Conservation (phyloP, 768 basidiomycete genomes). For the Xerocomus brunneocitrinus region DNA sequence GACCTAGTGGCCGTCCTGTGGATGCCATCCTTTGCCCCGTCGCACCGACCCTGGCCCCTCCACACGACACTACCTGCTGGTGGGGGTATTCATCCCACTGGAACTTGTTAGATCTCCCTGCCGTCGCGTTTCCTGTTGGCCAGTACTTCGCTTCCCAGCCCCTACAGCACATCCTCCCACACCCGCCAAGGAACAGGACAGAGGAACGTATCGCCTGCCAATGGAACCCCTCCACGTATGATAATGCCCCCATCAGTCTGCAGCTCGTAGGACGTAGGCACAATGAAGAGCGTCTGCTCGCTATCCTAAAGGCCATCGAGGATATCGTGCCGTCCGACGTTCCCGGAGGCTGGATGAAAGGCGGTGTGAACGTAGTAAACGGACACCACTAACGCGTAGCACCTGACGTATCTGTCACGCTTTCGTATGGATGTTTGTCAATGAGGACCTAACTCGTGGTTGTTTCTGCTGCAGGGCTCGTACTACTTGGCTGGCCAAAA, state of each 20-base stretch:
- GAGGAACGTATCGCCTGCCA: slow-evolving; percentile 36
- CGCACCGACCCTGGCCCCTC: slow-evolving; percentile 44
- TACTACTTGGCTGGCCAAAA: slow-evolving; percentile 7
- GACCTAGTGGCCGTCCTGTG: slow-evolving; percentile 39
- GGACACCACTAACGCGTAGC: slow-evolving; percentile 4
- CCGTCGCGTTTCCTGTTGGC: slow-evolving; percentile 45
- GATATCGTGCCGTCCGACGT: slow-evolving; percentile 12
- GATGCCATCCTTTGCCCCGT: slow-evolving; percentile 47
- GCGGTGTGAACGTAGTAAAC: slow-evolving; percentile 8
- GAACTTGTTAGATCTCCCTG: slow-evolving; percentile 49
- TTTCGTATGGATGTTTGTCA: slow-evolving; percentile 6
- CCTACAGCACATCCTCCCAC: slow-evolving; percentile 10
- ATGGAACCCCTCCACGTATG: slow-evolving; percentile 40
- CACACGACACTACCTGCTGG: slow-evolving; percentile 45
- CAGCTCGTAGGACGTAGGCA: slow-evolving; percentile 49
- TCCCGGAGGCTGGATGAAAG: slow-evolving; percentile 9
- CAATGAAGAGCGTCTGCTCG: slow-evolving; percentile 47
- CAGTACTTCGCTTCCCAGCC: slow-evolving; percentile 28
- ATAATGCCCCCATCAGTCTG: slow-evolving; percentile 42
- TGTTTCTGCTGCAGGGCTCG: slow-evolving; percentile 8
- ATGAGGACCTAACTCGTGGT: slow-evolving; percentile 9
- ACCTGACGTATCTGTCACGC: background rate
- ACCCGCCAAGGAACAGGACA: slow-evolving; percentile 31
- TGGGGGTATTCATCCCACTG: slow-evolving; percentile 50
- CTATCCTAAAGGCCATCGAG: slow-evolving; percentile 41